These are phyloP conservation scores for Populus davidiana DNA, from an alignment of 345 rosid species.

Conservation along the genomic window DNA sequence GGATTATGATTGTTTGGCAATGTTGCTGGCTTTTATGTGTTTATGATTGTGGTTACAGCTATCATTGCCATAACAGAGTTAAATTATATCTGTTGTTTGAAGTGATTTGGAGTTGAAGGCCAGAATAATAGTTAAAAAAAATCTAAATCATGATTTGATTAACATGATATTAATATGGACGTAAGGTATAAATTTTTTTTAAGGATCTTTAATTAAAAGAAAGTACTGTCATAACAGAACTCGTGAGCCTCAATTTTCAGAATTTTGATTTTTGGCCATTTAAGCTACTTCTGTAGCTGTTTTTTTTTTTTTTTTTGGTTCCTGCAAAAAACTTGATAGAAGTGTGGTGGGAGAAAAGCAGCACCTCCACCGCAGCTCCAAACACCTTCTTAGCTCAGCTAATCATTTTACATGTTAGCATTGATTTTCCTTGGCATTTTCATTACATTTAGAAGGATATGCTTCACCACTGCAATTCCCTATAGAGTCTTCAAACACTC, in stretches of 20 bases:
- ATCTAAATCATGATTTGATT: neutral
- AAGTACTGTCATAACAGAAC: neutral
- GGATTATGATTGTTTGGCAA: neutral
- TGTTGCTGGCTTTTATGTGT: neutral
- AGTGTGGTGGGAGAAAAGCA: neutral
- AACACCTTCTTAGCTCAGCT: neutral
- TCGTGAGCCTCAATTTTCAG: neutral
- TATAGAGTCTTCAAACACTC: too few species aligned
- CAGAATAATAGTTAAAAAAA: neutral
- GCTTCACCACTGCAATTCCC: too few species aligned
- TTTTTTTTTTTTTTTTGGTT: neutral
- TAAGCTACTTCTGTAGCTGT: neutral
- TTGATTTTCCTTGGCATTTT: neutral
- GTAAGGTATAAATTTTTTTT: neutral
- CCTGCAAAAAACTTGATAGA: neutral
- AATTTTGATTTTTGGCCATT: neutral
- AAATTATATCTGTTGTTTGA: neutral
- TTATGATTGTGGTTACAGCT: neutral
- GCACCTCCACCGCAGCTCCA: neutral
- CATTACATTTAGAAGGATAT: neutral
- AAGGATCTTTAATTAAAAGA: neutral
- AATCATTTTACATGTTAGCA: neutral
- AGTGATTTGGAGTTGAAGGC: neutral
- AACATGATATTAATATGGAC: neutral
- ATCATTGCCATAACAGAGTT: neutral